Evolutionary conservation across 495 filamentous ascomycete species (phyloP), one percentile per base, ranked within the genome.

Genomic region (Daldinia loculata): DNA sequence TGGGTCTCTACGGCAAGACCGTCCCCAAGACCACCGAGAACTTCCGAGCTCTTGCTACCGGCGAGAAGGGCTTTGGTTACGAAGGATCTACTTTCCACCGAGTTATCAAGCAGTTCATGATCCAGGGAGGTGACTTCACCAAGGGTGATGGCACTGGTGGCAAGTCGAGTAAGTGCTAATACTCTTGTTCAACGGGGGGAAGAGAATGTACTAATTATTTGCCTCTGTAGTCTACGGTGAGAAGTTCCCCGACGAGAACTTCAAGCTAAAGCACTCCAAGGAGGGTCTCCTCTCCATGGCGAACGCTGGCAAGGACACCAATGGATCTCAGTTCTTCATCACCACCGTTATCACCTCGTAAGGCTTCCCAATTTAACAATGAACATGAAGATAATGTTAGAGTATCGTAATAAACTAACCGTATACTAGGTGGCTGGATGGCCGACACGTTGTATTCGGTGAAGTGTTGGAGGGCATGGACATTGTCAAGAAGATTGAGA

Each of bases 51-150:
- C 87, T 99, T 70, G 92, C 94, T 74, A 98, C 95, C 65, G 95
- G 95, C 70, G 94, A 99, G 89, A 93, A 98, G 83, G 95, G 92
- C 75, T 98, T 91, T 77, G 95, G 95, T 63, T 99, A 98, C 80
- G 89, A 98, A 81, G 94, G 93, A 36, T 97, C 94, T 24, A 89
- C 82, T 79, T 99, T 99, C 91, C 95, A 99, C 89, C 92, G 95
- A 83, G 96, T 99, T 76, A 99, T 99, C 85, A 94, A 95, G 85
- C 76, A 91, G 63, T 99, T 99, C 86, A 99, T 99, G 95, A 97
- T 98, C 80, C 95, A 99, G 84, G 95, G 95, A 79, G 95, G 96
- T 83, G 96, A 99, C 84, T 99, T 99, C 84, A 99, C 96, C 80
- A 93, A 90, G 69, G 90, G 90, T 71, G 94, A 99, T 78, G 95